Conservation (phyloP, 345 rosid species). For the Salix exigua region DNA sequence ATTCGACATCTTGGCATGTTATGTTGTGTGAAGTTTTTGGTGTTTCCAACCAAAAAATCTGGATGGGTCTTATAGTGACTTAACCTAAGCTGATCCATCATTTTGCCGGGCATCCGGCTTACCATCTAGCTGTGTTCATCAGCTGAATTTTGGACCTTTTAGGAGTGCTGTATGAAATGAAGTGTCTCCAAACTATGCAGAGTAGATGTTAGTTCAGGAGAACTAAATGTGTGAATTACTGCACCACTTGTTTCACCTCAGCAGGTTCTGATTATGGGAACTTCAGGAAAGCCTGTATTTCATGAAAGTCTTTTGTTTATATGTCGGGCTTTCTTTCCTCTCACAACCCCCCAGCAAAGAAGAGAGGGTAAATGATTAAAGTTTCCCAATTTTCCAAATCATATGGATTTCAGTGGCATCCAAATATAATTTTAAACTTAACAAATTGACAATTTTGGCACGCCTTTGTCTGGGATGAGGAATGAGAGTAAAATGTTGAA, state of each 20-base stretch:
- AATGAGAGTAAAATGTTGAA: too few relatives aligned
- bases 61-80: background rate
- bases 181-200: background rate
- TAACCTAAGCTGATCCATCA: background rate
- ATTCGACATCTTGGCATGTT: background rate
- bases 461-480: too few relatives aligned
- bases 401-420: background rate
- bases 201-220: background rate
- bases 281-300: background rate
- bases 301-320: background rate
- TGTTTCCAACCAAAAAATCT: background rate
- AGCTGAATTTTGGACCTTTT: background rate
- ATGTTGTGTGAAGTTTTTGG: background rate
- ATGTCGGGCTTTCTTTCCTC: slow-evolving; percentile 10
- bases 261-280: background rate
- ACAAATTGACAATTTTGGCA: background rate
- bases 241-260: background rate
- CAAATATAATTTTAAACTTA: background rate
- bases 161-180: background rate
- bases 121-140: background rate
- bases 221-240: background rate
- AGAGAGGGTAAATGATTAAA: background rate
- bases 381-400: background rate
- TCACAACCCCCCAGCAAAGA: background rate
- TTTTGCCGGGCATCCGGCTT: slow-evolving; percentile 5